phyloP scores from a whole-genome alignment of 352 stramenopile species.

The Peronospora farinosa region DNA sequence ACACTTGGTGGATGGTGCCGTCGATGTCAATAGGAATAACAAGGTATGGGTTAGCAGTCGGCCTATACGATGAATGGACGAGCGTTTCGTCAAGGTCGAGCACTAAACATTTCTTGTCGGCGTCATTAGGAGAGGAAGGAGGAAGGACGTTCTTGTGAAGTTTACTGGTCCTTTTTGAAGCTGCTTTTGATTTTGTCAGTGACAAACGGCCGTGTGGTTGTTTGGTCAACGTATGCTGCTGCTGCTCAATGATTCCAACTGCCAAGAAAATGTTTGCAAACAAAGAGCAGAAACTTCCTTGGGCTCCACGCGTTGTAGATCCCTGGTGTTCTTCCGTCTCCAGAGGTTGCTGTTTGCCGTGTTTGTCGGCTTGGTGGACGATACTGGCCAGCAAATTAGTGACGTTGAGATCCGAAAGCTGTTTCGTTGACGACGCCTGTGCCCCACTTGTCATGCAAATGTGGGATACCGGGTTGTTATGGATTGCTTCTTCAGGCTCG shows the following conservation, averaged over 20 bases:
- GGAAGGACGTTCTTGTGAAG: conserved; percentile 56
- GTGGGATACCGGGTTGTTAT: not conserved
- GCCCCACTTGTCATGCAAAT: not conserved
- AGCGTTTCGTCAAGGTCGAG: conserved; percentile 98
- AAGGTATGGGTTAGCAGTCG: conserved; percentile 91
- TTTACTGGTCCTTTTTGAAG: conserved; percentile 33
- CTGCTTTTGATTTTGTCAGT: conserved; percentile 21
- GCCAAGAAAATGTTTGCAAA: conserved; percentile 68
- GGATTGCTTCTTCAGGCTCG: not conserved
- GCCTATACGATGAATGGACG: conserved; percentile 94
- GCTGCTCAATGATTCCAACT: conserved; percentile 54
- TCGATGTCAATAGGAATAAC: conserved; percentile 97
- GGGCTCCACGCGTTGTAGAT: conserved; percentile 13
- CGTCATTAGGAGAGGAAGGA: conserved; percentile 36
- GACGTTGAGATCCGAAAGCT: conserved; percentile 33
- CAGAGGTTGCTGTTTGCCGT: conserved; percentile 47
- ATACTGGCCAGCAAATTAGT: conserved; percentile 47
- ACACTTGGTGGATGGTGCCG: conserved; percentile 79
- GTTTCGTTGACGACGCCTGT: conserved; percentile 30
- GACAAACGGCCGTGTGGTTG: conserved; percentile 23
- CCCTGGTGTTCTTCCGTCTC: conserved; percentile 25
- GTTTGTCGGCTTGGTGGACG: conserved; percentile 62
- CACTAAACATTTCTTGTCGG: conserved; percentile 86
- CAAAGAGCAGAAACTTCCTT: conserved; percentile 52
- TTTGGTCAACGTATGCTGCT: conserved; percentile 31